Base-by-base conservation (phyloP, 345 rosid genomes). In the Lagerstroemia speciosa region DNA sequence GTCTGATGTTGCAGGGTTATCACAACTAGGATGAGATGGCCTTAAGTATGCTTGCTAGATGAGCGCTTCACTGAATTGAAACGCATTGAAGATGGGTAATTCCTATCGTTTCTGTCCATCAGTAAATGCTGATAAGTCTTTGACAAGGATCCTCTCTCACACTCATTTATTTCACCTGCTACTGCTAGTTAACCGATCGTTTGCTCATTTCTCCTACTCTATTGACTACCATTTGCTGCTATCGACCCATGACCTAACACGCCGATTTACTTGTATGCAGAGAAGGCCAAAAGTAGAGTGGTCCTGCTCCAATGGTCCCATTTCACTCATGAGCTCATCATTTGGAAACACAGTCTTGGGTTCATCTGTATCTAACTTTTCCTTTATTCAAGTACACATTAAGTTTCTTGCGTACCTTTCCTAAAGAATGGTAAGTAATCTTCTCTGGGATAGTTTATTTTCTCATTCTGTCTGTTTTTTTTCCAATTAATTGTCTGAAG, bases 101-200 rank as follows among this genome's bases (percentile, higher is more conserved):
- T 30, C 63, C 33, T 7, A 58, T 15, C 12, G 19, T 0, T 58
- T 64, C 19, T 33, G 48, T 38, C 48, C 46, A 34, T 64, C 66
- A 64, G 43, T 64, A 33, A 64, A 36, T 64, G 46, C 67, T 64
- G 67, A 64, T n/a, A 65, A 52, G 29, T 65, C 48, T 20, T 8
- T 65, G 50, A 38, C 67, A n/a, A 65, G 6, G 29, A 32, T 65
- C 33, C 31, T n/a, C 22, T 24, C 33, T 65, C 30, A 20, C 67
- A 20, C 52, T 16, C 67, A 65, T 38, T 65, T n/a, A 65, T 36
- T 65, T 29, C 31, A 65, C 67, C 67, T 26, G 67, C 67, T 20
- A 38, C 67, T 65, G 20, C 31, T 37, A 58, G 33, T 58, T 58
- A 27, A 58, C 63, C 15, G 63, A 27, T 15, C 33, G 12, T 58